Evolutionary conservation across 495 filamentous ascomycete species (phyloP), one percentile per base, ranked within the genome.

Genomic region (Penicillium paradoxum): DNA sequence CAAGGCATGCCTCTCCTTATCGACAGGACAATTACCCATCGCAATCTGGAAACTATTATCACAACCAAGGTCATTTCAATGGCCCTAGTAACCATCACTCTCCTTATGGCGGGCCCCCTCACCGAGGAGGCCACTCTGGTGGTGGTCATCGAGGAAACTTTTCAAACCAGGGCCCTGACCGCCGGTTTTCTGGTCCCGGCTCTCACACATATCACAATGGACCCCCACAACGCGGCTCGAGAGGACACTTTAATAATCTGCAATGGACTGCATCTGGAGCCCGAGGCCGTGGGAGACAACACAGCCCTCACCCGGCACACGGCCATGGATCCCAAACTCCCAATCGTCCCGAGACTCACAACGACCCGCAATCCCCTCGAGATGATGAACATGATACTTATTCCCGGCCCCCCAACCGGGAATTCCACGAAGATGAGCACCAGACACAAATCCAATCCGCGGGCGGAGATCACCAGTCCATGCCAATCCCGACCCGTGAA

Each of bases 371-470:
- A 51, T 71, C 55, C 25, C 64, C 66, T 17, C 69, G 70, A 33
- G 62, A 58, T 44, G 73, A 72, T 30, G 84, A 86, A 19, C 75
- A 73, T 51, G 80, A 86, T 22, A 80, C 83, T 62, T 71, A 80
- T n/a, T 79, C 84, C 60, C 68, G 82, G 51, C 80, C 77, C 13
- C 75, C 82, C 2, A 84, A 45, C 22, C 51, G 86, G 48, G 83
- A 87, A 58, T 60, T 81, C 13, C 82, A 83, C 45, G 75, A 77
- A 24, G 87, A 88, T 61, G 82, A 87, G 59, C 70, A 82, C 54
- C 66, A 68, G 14, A 54, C 67, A 10, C 72, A 71, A 47, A 76
- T 73, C 5, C 62, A 38, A 7, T 52, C 58, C 4, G 65, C 69
- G 17, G 51, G 63, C 47, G 60, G 51, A 10, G 59, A 59, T 53